A percentile compares a stretch with the other conserved stretches of the same genome.
Evolutionary conservation across 2,329 filamentous ascomycete genomes (phyloP).

Genomic region (Arthroderma uncinatum): DNA sequence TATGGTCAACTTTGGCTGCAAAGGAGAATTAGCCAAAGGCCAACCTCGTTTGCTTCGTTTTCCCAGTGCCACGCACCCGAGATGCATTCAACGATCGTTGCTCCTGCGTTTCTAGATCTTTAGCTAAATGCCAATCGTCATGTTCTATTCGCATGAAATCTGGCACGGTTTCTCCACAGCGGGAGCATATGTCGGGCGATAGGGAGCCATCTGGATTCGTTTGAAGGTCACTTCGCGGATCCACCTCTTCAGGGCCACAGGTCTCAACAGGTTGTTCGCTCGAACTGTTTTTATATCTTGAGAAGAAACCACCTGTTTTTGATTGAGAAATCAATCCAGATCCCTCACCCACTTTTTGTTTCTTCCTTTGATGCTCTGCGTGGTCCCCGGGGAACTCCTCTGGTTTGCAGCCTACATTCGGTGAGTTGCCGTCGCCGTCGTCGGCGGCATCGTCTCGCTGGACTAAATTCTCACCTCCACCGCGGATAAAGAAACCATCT

Average conservation of each 20-base stretch:
- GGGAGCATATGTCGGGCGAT: constrained; percentile 40
- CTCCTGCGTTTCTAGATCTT: constrained; percentile 47
- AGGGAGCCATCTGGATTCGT: neutral
- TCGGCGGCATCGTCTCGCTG: neutral
- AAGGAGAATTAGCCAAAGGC: constrained; percentile 10
- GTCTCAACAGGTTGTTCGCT: neutral
- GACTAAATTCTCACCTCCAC: neutral
- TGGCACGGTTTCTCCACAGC: constrained; percentile 54
- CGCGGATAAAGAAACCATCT: constrained; percentile 64
- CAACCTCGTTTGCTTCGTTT: constrained; percentile 14
- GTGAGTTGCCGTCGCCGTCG: no score
- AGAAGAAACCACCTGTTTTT: neutral
- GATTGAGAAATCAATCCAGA: neutral
- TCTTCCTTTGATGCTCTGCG: neutral
- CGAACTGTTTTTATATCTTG: neutral
- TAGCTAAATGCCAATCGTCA: constrained; percentile 88
- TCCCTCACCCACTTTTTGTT: neutral
- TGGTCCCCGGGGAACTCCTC: neutral
- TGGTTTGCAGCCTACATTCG: neutral
- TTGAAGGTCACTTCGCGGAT: neutral
- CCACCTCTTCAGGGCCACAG: neutral
- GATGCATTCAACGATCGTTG: neutral
- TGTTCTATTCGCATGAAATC: constrained; percentile 59
- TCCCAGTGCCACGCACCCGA: neutral
- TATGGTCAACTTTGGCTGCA: neutral